Percentiles rank a stretch among this genome's conserved stretches.
These are phyloP conservation scores for Paecilomyces formosus DNA, from an alignment of 2,329 filamentous ascomycete species.

Conservation along the genomic window DNA sequence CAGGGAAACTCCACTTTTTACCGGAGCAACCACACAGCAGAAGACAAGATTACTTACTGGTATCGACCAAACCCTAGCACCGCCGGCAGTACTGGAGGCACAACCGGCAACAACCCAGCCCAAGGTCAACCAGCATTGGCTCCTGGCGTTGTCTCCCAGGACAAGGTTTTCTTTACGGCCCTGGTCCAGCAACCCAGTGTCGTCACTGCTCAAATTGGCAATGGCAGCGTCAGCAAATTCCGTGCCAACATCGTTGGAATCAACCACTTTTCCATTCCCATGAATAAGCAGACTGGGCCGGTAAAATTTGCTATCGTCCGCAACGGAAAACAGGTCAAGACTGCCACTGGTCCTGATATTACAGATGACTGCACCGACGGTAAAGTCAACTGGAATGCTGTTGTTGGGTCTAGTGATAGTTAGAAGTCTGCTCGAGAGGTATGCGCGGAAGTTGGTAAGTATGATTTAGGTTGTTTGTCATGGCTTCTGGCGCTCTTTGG, in stretches of 20 bases:
- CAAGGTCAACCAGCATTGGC: conserved; percentile 18
- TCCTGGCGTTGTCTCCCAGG: conserved; percentile 21
- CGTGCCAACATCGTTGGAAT: conserved; percentile 15
- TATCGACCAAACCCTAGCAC: conserved; percentile 24
- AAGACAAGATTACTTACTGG: conserved; percentile 27
- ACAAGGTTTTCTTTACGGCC: conserved; percentile 23
- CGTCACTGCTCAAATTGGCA: conserved; percentile 22
- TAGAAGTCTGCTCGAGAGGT: conserved; percentile 12
- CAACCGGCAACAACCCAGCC: conserved; percentile 26
- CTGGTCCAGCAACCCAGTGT: conserved; percentile 18
- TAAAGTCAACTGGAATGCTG: conserved; percentile 28
- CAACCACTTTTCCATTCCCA: conserved; percentile 25
- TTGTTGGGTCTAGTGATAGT: conserved; percentile 22
- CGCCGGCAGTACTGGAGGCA: conserved; percentile 21
- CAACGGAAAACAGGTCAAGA: conserved; percentile 12
- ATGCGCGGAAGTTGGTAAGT: neutral
- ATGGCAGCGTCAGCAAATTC: conserved; percentile 12
- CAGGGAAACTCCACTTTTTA: conserved; percentile 32
- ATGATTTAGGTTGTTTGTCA: neutral
- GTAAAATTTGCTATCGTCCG: conserved; percentile 21
- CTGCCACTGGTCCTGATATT: conserved; percentile 21
- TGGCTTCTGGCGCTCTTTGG: neutral
- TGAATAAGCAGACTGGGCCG: conserved; percentile 19
- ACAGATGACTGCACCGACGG: conserved; percentile 19
- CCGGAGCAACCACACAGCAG: conserved; percentile 8